These are phyloP conservation scores for Ophiocytium majus DNA, from an alignment of 352 stramenopile species.

Conservation along the genomic window DNA sequence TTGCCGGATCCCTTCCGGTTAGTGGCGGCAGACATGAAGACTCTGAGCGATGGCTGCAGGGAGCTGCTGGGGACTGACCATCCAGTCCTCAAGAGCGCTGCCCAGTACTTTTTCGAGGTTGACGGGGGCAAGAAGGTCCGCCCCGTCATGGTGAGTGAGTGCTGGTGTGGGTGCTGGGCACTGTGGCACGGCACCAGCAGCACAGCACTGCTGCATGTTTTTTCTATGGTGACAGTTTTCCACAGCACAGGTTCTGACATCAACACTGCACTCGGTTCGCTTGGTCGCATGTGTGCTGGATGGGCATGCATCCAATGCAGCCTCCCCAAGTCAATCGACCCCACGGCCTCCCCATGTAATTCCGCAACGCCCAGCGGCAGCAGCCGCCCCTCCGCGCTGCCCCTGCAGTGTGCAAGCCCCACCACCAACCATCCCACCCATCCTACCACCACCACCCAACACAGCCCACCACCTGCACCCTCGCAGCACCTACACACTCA, in stretches of 20 bases:
- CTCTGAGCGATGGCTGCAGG: conserved; percentile 88
- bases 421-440: too few relatives aligned
- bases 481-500: background rate
- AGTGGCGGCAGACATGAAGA: conserved; percentile 80
- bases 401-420: too few relatives aligned
- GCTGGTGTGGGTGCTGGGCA: background rate
- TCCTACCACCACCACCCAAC: too few relatives aligned
- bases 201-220: too few relatives aligned
- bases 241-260: background rate
- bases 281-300: background rate
- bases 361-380: too few relatives aligned
- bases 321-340: too few relatives aligned
- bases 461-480: too few relatives aligned
- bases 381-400: too few relatives aligned
- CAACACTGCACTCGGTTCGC: background rate
- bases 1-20: conserved; percentile 84
- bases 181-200: background rate
- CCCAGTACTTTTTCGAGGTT: conserved; percentile 90
- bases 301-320: too few relatives aligned
- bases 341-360: too few relatives aligned
- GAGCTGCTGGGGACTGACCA: conserved; percentile 91
- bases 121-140: conserved; percentile 95
- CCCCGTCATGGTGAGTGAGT: conserved; percentile 85
- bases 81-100: conserved; percentile 85
- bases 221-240: background rate